Evolutionary conservation across 805 yeast genomes (phyloP).

Genomic region (Metschnikowia noctiluminum): DNA sequence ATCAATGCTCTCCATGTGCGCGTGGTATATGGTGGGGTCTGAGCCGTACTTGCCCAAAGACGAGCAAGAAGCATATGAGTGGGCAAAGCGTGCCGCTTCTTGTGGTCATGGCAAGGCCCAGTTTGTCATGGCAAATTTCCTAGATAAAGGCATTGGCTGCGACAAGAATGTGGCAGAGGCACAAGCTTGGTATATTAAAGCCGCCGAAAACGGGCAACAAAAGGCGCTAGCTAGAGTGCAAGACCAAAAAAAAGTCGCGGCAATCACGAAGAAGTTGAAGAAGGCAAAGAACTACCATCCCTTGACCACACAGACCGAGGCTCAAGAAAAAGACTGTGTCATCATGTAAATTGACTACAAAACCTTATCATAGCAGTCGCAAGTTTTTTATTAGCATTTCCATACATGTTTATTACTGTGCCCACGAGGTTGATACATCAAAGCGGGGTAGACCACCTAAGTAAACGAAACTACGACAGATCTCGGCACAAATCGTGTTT

Average conservation of each 20-base stretch:
- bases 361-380: neutral
- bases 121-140: slow-evolving; percentile 77
- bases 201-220: slow-evolving; percentile 56
- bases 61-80: slow-evolving; percentile 83
- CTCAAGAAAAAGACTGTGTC: slow-evolving; percentile 44
- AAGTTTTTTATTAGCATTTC: neutral
- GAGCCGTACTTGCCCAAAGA: slow-evolving; percentile 78
- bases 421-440: neutral
- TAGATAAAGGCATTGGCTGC: slow-evolving; percentile 87
- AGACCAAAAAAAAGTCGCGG: slow-evolving; percentile 30
- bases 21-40: slow-evolving; percentile 93
- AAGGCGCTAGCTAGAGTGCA: slow-evolving; percentile 33
- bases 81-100: slow-evolving; percentile 88
- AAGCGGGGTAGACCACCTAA: too few relatives aligned
- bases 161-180: slow-evolving; percentile 54
- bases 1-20: slow-evolving; percentile 91
- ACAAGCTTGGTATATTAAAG: slow-evolving; percentile 69
- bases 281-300: slow-evolving; percentile 2
- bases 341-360: slow-evolving; percentile 27
- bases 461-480: neutral
- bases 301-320: slow-evolving; percentile 5
- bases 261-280: slow-evolving; percentile 30
- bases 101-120: slow-evolving; percentile 78
- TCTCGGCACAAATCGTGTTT: neutral
- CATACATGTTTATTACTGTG: neutral